Evolutionary conservation across 148 eudicot genomes (phyloP).

Genomic region (Fagopyrum tataricum): DNA sequence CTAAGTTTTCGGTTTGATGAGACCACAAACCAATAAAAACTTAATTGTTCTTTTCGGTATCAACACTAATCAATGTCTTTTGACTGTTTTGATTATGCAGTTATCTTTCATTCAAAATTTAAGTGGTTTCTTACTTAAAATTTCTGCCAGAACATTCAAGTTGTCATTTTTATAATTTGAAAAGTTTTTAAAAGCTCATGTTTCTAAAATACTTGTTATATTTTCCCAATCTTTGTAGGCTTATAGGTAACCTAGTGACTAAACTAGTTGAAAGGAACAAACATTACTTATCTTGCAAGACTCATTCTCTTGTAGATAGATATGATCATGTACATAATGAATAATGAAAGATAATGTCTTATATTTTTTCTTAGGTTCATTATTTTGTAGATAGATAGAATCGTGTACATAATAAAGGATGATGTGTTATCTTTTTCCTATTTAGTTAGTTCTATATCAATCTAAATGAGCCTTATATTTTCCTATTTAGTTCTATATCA

Average conservation of each 20-base stretch:
- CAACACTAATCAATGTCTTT: neutral
- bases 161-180: constrained; percentile 10
- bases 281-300: no score
- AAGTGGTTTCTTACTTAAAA: constrained; percentile 71
- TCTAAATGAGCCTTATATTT: no score
- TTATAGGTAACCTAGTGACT: constrained; percentile 74
- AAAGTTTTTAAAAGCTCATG: neutral
- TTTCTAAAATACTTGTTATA: constrained; percentile 7
- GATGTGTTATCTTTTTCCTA: no score
- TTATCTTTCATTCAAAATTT: constrained; percentile 85
- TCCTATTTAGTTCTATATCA: no score
- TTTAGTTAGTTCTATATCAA: no score
- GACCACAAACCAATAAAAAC: neutral
- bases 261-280: no score
- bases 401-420: no score
- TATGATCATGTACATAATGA: no score
- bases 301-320: no score
- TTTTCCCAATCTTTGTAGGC: constrained; percentile 32
- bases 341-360: no score
- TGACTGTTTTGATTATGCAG: constrained; percentile 24
- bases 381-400: no score
- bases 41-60: neutral
- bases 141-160: constrained; percentile 74
- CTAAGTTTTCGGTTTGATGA: neutral
- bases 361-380: no score